Conservation (phyloP, 495 filamentous ascomycete genomes). For the Lindgomyces ingoldianus region DNA sequence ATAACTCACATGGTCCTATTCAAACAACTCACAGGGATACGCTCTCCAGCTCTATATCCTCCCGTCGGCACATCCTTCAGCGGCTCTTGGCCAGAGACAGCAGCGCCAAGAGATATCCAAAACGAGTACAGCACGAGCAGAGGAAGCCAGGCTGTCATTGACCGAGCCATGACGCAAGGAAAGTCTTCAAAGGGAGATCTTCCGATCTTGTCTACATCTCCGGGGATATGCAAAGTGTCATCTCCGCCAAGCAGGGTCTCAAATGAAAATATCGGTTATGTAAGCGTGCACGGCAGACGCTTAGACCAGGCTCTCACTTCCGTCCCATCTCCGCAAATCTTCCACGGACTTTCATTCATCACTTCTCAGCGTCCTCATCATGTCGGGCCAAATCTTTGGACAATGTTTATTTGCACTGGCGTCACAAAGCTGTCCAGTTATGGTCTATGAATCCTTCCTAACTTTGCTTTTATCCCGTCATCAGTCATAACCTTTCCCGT, state of each 20-base stretch:
- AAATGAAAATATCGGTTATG: slow-evolving; percentile 1
- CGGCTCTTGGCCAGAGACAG: slow-evolving; percentile 39
- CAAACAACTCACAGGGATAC: slow-evolving; percentile 66
- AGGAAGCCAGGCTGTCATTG: slow-evolving; percentile 2
- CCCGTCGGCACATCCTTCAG: slow-evolving; percentile 30
- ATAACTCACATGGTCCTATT: slow-evolving; percentile 61
- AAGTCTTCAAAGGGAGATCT: not conserved
- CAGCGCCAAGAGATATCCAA: slow-evolving; percentile 33
- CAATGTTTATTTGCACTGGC: slow-evolving; percentile 2
- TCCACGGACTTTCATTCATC: not conserved
- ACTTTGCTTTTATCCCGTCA: slow-evolving; percentile 10
- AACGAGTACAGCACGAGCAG: slow-evolving; percentile 32
- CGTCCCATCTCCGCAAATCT: slow-evolving; percentile 14
- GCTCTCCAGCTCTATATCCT: slow-evolving; percentile 48
- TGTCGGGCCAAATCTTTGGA: too few species aligned
- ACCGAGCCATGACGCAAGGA: slow-evolving; percentile 5
- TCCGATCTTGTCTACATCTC: slow-evolving; percentile 5
- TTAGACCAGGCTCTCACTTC: slow-evolving; percentile 9
- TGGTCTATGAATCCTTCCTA: slow-evolving; percentile 23
- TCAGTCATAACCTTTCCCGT: not conserved
- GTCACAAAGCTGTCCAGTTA: not conserved
- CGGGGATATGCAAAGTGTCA: slow-evolving; percentile 5
- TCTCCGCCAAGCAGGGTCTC: not conserved
- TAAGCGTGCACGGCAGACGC: slow-evolving; percentile 1
- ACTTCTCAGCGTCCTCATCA: not conserved